Percentiles rank a stretch among this genome's conserved stretches.
Conservation (phyloP, 2,329 filamentous ascomycete genomes). For the Bipolaris oryzae region DNA sequence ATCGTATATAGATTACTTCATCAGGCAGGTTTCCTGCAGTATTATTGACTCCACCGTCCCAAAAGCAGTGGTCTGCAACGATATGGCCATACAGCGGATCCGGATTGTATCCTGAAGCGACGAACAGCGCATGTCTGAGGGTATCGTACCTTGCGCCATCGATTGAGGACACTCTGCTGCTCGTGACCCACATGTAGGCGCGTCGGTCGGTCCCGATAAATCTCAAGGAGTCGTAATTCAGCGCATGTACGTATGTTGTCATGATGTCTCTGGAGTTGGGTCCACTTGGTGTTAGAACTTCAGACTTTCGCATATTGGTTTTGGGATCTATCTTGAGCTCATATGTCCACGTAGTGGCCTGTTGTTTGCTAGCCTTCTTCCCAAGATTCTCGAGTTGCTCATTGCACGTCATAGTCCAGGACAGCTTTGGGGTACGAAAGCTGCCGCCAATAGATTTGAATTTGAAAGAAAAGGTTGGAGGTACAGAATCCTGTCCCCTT, state of each 20-base stretch:
- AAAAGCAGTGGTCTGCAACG: constrained; percentile 45
- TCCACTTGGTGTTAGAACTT: constrained; percentile 27
- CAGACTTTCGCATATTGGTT: constrained; percentile 33
- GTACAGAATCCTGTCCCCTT: constrained; percentile 15
- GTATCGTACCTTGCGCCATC: constrained; percentile 38
- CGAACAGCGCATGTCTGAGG: constrained; percentile 43
- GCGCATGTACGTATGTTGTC: constrained; percentile 39
- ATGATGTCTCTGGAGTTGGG: constrained; percentile 22
- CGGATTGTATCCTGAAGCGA: constrained; percentile 20
- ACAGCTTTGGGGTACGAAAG: constrained; percentile 32
- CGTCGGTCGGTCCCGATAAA: constrained; percentile 39
- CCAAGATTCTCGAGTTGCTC: background rate
- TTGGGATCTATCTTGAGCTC: constrained; percentile 32
- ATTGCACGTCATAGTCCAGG: constrained; percentile 36
- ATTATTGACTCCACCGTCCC: constrained; percentile 36
- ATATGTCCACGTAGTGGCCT: constrained; percentile 32
- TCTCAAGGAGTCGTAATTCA: constrained; percentile 41
- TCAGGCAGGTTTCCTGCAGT: constrained; percentile 33
- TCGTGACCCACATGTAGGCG: constrained; percentile 41
- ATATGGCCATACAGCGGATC: constrained; percentile 43
- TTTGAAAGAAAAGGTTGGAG: constrained; percentile 28
- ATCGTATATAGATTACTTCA: constrained; percentile 39
- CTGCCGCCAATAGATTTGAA: constrained; percentile 35
- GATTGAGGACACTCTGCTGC: constrained; percentile 29
- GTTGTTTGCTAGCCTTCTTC: constrained; percentile 7